phyloP scores from a whole-genome alignment of 176 grass and related monocot species.

The Raddia distichophylla region DNA sequence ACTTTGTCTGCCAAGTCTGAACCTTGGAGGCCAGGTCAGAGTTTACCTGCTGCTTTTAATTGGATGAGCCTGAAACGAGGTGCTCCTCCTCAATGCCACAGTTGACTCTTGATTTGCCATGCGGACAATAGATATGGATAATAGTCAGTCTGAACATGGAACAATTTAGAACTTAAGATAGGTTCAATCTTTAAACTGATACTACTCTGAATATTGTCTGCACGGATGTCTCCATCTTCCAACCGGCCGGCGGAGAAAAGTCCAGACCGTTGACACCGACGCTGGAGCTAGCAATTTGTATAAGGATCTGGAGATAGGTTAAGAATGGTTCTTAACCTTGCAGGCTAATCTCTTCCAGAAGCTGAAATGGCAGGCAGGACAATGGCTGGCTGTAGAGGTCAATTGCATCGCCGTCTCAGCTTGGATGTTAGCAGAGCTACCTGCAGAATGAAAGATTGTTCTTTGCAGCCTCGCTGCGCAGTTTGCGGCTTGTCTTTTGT shows the following conservation, averaged over 20 bases:
- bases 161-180: not conserved
- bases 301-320: not conserved
- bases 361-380: not conserved
- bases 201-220: not conserved
- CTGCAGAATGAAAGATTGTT: not conserved
- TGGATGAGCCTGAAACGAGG: not conserved
- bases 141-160: not conserved
- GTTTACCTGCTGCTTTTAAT: not conserved
- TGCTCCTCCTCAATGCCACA: not conserved
- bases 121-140: not conserved
- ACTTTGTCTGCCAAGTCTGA: constrained; percentile 15
- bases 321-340: not conserved
- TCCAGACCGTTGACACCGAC: not conserved
- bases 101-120: not conserved
- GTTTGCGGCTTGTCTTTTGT: not conserved
- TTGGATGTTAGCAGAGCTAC: constrained; percentile 10
- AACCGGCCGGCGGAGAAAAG: not conserved
- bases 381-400: not conserved
- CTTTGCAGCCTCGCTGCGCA: not conserved
- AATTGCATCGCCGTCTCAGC: not conserved
- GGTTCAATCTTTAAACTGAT: not conserved
- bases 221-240: not conserved
- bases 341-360: constrained; percentile 3
- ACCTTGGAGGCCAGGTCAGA: constrained; percentile 29
- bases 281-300: not conserved